Evolutionary conservation across 2,329 filamentous ascomycete genomes (phyloP), one percentile per base, ranked within the genome.

Genomic region (Colletotrichum sp.): DNA sequence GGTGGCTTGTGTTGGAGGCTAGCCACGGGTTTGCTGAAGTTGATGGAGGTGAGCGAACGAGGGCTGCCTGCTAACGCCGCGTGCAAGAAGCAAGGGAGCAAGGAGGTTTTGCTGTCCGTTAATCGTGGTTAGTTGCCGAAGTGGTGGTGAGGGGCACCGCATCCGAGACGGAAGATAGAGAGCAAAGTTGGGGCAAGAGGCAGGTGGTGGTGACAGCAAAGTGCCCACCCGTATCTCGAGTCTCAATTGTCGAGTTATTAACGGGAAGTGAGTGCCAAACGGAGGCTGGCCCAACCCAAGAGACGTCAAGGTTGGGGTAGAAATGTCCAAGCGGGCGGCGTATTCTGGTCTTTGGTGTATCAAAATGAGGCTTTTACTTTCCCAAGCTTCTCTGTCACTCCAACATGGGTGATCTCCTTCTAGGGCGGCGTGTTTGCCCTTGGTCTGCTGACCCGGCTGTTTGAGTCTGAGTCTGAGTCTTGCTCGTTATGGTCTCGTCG

Each of bases 61-160:
- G 55, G 24, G 59, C 55, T 73, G 71, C 65, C 63, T 68, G 55
- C 36, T 36, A 59, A 26, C 18, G 57, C 59, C 44, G 59, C 65
- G 59, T 74, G 67, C 26, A 49, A 65, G 67, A 71, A 71, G 72
- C 63, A 75, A 75, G 72, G 72, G 68, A 75, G 72, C 72, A 72
- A 72, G 72, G 72, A 8, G 59, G 71, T 8, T 8, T 68, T 63
- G 64, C 57, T 70, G 57, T 44, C 66, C 66, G 49, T 71, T 26
- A 62, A 64, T 76, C n/a, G 64, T 64, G 57, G 64, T 52, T 68
- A 74, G 70, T 71, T 68, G 74, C 65, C 74, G 71, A 72, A 66
- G 59, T 59, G 59, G 70, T 55, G 64, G 71, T 65, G 74, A 69
- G 65, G 71, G 64, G 63, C 72, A 71, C 55, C 28, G 57, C 72